Conservation (phyloP, 2,329 filamentous ascomycete species). For the Colletotrichum tamarilloi region DNA sequence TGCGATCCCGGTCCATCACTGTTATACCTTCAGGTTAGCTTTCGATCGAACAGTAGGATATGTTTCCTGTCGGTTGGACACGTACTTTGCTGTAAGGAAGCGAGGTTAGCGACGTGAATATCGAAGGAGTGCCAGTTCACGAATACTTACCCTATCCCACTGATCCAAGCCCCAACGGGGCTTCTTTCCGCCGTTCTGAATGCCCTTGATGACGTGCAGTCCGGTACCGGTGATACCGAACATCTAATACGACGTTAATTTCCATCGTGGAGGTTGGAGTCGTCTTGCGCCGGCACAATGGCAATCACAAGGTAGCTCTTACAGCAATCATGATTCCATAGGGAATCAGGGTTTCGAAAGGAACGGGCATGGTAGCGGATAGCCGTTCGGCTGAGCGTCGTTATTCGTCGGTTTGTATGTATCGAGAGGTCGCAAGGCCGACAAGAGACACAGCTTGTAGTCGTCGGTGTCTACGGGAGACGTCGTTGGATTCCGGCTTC, state of each 20-base stretch:
- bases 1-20: constrained; percentile 75
- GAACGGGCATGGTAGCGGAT: constrained; percentile 65
- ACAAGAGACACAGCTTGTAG: neutral
- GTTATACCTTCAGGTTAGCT: constrained; percentile 28
- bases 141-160: constrained; percentile 68
- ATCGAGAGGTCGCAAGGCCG: neutral
- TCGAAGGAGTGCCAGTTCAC: neutral
- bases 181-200: constrained; percentile 71
- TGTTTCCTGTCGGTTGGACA: neutral
- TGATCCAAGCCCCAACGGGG: constrained; percentile 70
- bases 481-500: neutral
- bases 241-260: constrained; percentile 61
- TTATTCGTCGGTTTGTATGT: constrained; percentile 26
- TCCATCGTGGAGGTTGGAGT: constrained; percentile 11
- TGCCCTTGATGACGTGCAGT: constrained; percentile 65
- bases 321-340: constrained; percentile 73
- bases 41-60: neutral
- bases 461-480: neutral
- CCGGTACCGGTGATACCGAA: constrained; percentile 71
- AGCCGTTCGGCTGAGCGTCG: constrained; percentile 32
- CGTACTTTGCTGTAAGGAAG: constrained; percentile 63
- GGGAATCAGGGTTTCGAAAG: constrained; percentile 72
- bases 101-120: constrained; percentile 43
- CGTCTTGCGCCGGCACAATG: neutral
- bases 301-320: constrained; percentile 44